Evolutionary conservation across 345 rosid genomes (phyloP).

Genomic region (Kandelia obovata): DNA sequence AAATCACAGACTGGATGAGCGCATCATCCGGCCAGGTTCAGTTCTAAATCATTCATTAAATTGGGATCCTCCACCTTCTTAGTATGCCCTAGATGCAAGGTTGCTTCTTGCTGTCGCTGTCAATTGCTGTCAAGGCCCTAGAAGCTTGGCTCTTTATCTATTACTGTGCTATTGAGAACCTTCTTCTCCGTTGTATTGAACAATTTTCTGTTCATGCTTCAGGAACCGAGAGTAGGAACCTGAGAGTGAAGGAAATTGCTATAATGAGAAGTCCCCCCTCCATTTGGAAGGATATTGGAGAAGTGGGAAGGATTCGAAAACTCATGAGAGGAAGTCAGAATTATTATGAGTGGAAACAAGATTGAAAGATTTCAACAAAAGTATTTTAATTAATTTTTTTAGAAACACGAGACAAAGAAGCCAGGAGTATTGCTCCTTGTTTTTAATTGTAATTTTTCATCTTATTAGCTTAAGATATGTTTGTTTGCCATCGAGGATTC

Average conservation of each 20-base stretch:
- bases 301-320: constrained; percentile 26
- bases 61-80: neutral
- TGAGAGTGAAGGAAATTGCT: constrained; percentile 77
- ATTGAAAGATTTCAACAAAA: no score
- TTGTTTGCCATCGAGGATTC: no score
- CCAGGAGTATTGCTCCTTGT: no score
- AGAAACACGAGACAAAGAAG: no score
- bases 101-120: neutral
- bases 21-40: no score
- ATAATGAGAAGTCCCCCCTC: constrained; percentile 58
- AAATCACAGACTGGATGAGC: no score
- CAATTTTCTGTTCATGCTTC: constrained; percentile 20
- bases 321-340: no score
- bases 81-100: neutral
- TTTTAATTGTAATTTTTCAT: no score
- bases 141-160: neutral
- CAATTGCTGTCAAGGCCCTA: neutral
- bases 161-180: neutral
- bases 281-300: constrained; percentile 72
- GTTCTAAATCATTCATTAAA: no score
- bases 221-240: constrained; percentile 88
- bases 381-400: no score
- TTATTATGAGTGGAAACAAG: no score
- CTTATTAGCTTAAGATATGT: no score
- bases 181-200: constrained; percentile 2